Evolutionary conservation across 2,329 filamentous ascomycete species (phyloP).

Genomic region (Neonectria punicea): DNA sequence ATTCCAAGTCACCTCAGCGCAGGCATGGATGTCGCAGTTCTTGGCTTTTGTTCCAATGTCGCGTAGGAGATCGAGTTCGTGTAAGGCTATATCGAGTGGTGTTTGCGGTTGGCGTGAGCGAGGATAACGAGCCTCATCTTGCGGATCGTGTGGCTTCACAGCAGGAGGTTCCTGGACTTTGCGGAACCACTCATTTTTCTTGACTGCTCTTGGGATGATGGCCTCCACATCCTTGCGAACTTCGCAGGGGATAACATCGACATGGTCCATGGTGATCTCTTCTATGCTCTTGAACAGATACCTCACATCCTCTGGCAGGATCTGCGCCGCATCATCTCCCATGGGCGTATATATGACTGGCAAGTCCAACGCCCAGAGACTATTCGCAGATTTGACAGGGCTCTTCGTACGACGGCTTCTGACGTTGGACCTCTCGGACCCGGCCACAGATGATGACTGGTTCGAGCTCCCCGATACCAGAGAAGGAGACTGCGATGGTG

Average conservation of each 20-base stretch:
- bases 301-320: conserved; percentile 1
- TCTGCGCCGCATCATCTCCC: not conserved
- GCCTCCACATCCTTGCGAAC: conserved; percentile 11
- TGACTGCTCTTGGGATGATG: not conserved
- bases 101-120: conserved; percentile 5
- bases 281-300: not conserved
- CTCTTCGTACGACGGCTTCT: conserved; percentile 1
- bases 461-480: not conserved
- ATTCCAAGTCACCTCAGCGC: conserved; percentile 9
- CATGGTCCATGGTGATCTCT: conserved; percentile 1
- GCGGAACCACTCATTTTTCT: conserved; percentile 5
- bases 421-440: not conserved
- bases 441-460: not conserved
- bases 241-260: not conserved
- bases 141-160: not conserved
- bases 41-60: conserved; percentile 2
- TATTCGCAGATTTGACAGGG: conserved; percentile 5
- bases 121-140: not conserved
- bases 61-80: conserved; percentile 1
- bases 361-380: conserved; percentile 7
- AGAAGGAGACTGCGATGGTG: not conserved
- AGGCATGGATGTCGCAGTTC: not conserved
- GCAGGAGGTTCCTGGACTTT: not conserved
- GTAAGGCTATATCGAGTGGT: not conserved
- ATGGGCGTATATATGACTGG: conserved; percentile 1